Base-by-base conservation (phyloP, 163 green algal genomes). In the Trebouxia gelatinosa region DNA sequence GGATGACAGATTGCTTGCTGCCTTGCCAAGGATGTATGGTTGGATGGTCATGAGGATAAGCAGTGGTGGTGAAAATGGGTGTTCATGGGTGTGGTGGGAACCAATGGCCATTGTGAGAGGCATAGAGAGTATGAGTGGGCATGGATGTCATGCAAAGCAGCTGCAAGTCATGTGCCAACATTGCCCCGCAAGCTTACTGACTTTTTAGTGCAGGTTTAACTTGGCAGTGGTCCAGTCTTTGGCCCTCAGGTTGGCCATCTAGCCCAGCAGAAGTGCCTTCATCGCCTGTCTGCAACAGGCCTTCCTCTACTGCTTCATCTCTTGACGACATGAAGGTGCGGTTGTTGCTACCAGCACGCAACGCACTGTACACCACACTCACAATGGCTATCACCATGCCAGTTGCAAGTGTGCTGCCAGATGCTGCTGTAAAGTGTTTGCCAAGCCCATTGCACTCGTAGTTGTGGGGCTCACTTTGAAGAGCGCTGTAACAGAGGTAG, bases 401-500 rank as follows among this genome's bases (percentile, higher is more conserved):
- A 2, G 91, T 75, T 1, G 90, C 92, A 37, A 98, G 88, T 0
- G 92, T 97, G 68, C 82, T 89, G 35, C 85, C 91, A 2, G 84
- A 92, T 1, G 92, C 92, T 0, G 91, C 93, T 38, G 89, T 93
- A n/a, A 97, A 80, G 29, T 89, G 81, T 28, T 92, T 66, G 0
- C 85, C 95, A 57, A 98, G 54, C 54, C 70, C 87, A 86, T 99
- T 99, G 93, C 96, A 99, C 46, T 84, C 82, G 81, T 98, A 98
- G 76, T 95, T 89, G 26, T 88, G 85, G 0, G 96, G 96, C 89
- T 99, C 95, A 17, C 65, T 90, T 74, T 93, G 83, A 51, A 98
- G 89, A 11, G 94, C 93, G 5, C 77, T 89, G 87, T 95, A 98
- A 81, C 77, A 87, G 9, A 98, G 87, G 92, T 98, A 99, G 59